Evolutionary conservation across 108 stramenopile species (phyloP), one percentile per base, ranked within the genome.

Genomic region (Skeletonema menzelii): DNA sequence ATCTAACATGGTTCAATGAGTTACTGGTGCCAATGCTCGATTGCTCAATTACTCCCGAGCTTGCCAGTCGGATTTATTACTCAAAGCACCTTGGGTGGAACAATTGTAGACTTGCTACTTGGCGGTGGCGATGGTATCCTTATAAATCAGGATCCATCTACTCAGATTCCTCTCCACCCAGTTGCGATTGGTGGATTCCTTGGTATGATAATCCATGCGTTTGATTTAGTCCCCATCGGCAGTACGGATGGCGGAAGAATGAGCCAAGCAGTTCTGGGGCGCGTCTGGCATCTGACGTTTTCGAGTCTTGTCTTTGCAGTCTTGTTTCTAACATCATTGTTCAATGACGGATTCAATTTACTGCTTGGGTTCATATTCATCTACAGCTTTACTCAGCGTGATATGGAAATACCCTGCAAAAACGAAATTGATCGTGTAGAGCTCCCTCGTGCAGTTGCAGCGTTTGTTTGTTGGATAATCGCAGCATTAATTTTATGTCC

Each of bases 191-290:
- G 83, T 26, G 94, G 94, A 42, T 91, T 82, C 61, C 56, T 83
- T 14, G 91, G 91, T 14, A 63, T 89, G 8, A 63, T 95, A 14
- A 90, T 87, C 14, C 85, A 89, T 67, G 83, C 91, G 0, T 63
- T 95, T 7, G 90, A 88, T 26, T 42, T 87, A 27, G 60, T 95
- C n/a, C 94, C 94, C 6, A 65, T 92, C n/a, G 91, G 91, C 0
- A 75, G 75, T 15, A 87, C 87, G n/a, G 88, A 92, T 47, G 91
- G 91, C 28, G 91, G 88, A 27, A 69, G 91, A 32, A 78, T 90
- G 67, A 83, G 86, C 2, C 78, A 81, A 30, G 84, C 88, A 4
- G 20, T 88, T 5, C 78, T 92, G 27, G 91, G 91, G 11, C 83
- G 91, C 22, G 59, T 74, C n/a, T 87, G 86, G 63, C 86, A 86